These are phyloP conservation scores for Coemansia brasiliensis DNA, from an alignment of 192 early-diverging fungal genomes.

Conservation along the genomic window DNA sequence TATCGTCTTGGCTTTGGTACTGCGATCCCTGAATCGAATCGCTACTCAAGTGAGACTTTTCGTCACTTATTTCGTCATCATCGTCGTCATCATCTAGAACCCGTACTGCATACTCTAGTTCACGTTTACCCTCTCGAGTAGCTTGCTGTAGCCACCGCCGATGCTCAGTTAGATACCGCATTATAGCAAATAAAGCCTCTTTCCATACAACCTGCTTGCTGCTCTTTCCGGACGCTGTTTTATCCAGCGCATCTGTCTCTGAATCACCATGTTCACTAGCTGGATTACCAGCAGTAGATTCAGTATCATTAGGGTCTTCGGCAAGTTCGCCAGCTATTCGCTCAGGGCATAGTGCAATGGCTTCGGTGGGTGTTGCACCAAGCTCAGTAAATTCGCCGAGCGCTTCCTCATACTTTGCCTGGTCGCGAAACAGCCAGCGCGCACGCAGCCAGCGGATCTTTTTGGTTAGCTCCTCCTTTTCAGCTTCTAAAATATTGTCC, in stretches of 20 bases:
- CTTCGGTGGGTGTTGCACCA: slow-evolving; percentile 63
- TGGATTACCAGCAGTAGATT: slow-evolving; percentile 11
- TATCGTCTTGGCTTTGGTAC: slow-evolving; percentile 23
- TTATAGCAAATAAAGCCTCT: slow-evolving; percentile 60
- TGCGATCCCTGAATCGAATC: not conserved
- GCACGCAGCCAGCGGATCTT: slow-evolving; percentile 68
- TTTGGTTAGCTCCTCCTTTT: slow-evolving; percentile 64
- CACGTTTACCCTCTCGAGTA: slow-evolving; percentile 34
- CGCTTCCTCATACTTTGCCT: slow-evolving; percentile 64
- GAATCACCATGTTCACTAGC: not conserved
- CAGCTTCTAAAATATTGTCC: slow-evolving; percentile 68
- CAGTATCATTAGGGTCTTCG: slow-evolving; percentile 29
- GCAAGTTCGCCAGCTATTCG: slow-evolving; percentile 66
- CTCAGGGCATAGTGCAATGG: slow-evolving; percentile 68
- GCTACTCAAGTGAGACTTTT: slow-evolving; percentile 6
- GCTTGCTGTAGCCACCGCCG: slow-evolving; percentile 71
- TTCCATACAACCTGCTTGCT: slow-evolving; percentile 24
- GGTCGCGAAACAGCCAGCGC: slow-evolving; percentile 66
- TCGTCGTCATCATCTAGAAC: slow-evolving; percentile 35
- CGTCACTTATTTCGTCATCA: slow-evolving; percentile 27
- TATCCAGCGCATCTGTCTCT: slow-evolving; percentile 2
- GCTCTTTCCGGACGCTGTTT: not conserved
- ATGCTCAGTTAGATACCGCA: slow-evolving; percentile 87
- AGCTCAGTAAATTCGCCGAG: slow-evolving; percentile 68
- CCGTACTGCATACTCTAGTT: slow-evolving; percentile 42